A percentile compares a stretch with the other conserved stretches of the same genome.
Evolutionary conservation across 352 stramenopile genomes (phyloP).

Genomic region (Globisporangium nodosum): DNA sequence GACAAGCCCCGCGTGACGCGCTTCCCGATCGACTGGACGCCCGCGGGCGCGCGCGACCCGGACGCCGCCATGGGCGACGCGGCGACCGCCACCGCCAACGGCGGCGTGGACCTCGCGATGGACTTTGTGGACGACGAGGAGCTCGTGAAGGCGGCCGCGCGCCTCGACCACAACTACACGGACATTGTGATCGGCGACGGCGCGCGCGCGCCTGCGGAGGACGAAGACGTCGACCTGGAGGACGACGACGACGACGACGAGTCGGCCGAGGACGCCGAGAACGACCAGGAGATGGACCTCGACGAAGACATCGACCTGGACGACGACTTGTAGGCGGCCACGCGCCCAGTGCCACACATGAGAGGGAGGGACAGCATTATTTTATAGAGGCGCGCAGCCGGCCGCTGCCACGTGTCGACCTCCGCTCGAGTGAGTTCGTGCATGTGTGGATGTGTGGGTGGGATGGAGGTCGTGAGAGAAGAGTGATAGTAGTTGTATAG

Average conservation of each 20-base stretch:
- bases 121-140: conserved; percentile 84
- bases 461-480: background rate
- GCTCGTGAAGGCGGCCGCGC: conserved; percentile 78
- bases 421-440: no score
- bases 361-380: background rate
- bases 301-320: conserved; percentile 72
- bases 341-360: background rate
- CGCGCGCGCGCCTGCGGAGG: conserved; percentile 34
- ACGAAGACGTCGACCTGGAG: conserved; percentile 67
- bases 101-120: conserved; percentile 38
- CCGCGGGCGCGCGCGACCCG: conserved; percentile 37
- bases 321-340: conserved; percentile 30
- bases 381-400: background rate
- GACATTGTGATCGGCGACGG: conserved; percentile 82
- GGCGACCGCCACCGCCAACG: conserved; percentile 7
- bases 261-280: conserved; percentile 53
- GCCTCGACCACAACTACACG: conserved; percentile 85
- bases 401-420: background rate
- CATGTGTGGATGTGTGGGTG: background rate
- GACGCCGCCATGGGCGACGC: conserved; percentile 42
- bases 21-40: conserved; percentile 97
- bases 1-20: conserved; percentile 94
- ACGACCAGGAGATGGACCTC: conserved; percentile 62
- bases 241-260: conserved; percentile 52
- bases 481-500: background rate